These are phyloP conservation scores for Rhodotorula sp. DNA, from an alignment of 1,284 basidiomycete species.

Conservation along the genomic window DNA sequence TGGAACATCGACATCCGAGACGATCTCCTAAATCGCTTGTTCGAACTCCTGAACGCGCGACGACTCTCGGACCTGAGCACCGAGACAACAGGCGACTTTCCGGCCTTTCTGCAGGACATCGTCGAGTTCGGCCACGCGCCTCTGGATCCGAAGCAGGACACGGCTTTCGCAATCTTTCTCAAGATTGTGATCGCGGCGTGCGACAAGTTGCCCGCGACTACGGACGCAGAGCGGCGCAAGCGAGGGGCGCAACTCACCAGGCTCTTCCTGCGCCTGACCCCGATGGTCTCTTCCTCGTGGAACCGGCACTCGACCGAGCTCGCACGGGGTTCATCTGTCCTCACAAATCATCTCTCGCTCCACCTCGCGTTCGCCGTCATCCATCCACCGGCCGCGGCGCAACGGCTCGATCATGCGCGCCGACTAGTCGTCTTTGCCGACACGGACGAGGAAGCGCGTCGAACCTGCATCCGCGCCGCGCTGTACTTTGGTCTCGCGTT, in stretches of 20 bases:
- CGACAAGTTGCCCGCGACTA: constrained; percentile 44
- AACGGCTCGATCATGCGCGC: constrained; percentile 62
- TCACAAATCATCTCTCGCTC: constrained; percentile 81
- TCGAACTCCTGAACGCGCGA: constrained; percentile 74
- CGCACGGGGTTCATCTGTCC: constrained; percentile 65
- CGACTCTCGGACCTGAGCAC: constrained; percentile 73
- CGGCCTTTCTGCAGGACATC: constrained; percentile 67
- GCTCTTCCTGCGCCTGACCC: constrained; percentile 72
- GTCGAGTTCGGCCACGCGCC: constrained; percentile 56
- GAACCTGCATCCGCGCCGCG: constrained; percentile 71
- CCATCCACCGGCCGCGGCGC: constrained; percentile 60
- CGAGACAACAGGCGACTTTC: constrained; percentile 69
- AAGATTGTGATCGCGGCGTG: constrained; percentile 67
- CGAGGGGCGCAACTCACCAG: constrained; percentile 56
- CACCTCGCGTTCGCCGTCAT: constrained; percentile 74
- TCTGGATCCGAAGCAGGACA: constrained; percentile 60
- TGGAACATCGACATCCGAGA: constrained; percentile 65
- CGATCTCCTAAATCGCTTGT: constrained; percentile 66
- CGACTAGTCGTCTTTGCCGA: constrained; percentile 66
- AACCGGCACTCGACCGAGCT: constrained; percentile 57
- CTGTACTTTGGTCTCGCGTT: constrained; percentile 71
- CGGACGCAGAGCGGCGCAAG: constrained; percentile 45
- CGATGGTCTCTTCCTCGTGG: constrained; percentile 67
- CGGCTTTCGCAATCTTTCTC: constrained; percentile 75
- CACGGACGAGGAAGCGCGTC: constrained; percentile 68